Percentiles rank a stretch among this genome's conserved stretches.
phyloP scores from a whole-genome alignment of 2,329 filamentous ascomycete species.

The Septoria petroselini region DNA sequence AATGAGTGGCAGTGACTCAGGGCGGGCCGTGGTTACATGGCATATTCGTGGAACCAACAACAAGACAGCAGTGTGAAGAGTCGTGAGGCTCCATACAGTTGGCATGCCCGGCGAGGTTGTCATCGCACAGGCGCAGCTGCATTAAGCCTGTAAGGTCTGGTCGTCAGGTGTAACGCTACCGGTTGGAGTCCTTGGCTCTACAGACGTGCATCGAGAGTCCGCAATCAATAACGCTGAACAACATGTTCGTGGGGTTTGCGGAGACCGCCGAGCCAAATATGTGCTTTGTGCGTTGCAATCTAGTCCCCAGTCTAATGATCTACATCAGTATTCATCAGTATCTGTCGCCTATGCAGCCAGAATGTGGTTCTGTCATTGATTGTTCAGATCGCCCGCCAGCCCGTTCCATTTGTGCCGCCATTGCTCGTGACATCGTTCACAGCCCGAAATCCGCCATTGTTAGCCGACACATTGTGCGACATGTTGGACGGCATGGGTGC shows the following conservation, averaged over 20 bases:
- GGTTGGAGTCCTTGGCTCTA: not conserved
- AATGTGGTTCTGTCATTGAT: not conserved
- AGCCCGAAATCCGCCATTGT: constrained; percentile 21
- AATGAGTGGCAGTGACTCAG: constrained; percentile 6
- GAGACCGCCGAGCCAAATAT: too few relatives aligned
- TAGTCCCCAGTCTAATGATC: not conserved
- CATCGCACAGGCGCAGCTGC: not conserved
- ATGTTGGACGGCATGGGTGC: not conserved
- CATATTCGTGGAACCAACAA: constrained; percentile 5
- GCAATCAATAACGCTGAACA: too few relatives aligned
- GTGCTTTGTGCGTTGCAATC: too few relatives aligned
- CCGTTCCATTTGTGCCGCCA: constrained; percentile 7
- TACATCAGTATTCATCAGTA: not conserved
- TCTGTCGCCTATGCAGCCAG: not conserved
- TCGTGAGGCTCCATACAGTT: too few relatives aligned
- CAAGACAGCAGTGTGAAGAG: not conserved
- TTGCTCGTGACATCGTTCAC: constrained; percentile 19
- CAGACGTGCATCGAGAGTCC: too few relatives aligned
- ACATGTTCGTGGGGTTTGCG: too few relatives aligned
- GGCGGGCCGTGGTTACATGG: constrained; percentile 12
- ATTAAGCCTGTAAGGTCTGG: not conserved
- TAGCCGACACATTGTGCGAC: not conserved
- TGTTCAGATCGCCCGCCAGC: constrained; percentile 17
- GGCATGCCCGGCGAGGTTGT: not conserved
- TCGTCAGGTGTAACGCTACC: not conserved